Conservation (phyloP, 257 asterid species). For the Ballota nigra region DNA sequence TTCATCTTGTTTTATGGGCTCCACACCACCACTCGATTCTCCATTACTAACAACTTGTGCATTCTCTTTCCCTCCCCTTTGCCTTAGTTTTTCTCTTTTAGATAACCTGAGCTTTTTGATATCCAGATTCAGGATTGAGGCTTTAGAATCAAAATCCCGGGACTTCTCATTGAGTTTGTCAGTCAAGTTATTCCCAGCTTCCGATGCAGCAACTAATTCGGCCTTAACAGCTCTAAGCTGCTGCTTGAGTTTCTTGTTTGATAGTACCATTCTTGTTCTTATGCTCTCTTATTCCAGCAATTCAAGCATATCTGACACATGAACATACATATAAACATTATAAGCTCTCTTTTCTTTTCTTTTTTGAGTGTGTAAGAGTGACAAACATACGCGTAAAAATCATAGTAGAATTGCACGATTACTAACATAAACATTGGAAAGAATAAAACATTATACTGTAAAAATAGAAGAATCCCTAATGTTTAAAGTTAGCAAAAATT, state of each 20-base stretch:
- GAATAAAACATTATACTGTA: no score
- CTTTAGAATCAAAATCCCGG: conserved; percentile 14
- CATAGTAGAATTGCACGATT: no score
- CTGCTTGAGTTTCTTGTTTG: conserved; percentile 83
- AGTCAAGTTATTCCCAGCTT: conserved; percentile 25
- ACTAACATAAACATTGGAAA: no score
- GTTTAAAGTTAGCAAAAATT: neutral
- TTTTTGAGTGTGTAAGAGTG: neutral
- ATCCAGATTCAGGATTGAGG: conserved; percentile 8
- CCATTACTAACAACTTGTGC: conserved; percentile 12
- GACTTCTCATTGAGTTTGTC: conserved; percentile 11
- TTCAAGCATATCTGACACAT: conserved; percentile 22
- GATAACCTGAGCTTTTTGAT: conserved; percentile 33
- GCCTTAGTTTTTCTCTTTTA: conserved; percentile 61
- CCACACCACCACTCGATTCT: conserved; percentile 26
- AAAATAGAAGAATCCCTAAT: no score
- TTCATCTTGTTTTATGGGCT: conserved; percentile 25
- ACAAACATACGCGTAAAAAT: conserved; percentile 3
- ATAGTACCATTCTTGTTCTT: conserved; percentile 49
- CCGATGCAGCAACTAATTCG: conserved; percentile 41
- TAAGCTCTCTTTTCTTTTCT: no score
- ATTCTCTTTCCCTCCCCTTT: conserved; percentile 35
- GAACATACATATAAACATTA: neutral
- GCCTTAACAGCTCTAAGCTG: conserved; percentile 66
- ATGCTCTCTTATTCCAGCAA: neutral